Evolutionary conservation across 2,329 filamentous ascomycete genomes (phyloP).

Genomic region (Anthostomella pinea): DNA sequence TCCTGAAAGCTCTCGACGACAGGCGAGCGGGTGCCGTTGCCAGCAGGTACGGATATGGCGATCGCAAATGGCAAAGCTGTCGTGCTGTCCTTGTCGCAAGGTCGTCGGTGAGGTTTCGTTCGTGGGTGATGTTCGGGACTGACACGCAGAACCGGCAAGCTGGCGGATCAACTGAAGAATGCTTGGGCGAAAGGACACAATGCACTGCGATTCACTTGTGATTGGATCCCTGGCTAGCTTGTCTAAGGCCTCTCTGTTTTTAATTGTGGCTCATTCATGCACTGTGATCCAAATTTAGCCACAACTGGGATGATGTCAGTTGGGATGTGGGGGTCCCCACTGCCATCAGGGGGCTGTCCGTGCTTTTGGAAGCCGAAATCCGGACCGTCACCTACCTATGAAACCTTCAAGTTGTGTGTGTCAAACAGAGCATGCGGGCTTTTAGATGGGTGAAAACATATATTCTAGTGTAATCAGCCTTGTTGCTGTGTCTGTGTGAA

Average conservation of each 20-base stretch:
- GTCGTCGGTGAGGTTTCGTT: slow-evolving; percentile 4
- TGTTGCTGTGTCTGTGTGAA: no score
- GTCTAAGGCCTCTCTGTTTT: no score
- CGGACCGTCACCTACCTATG: no score
- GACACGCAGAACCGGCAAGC: slow-evolving; percentile 4
- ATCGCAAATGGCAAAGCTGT: not conserved
- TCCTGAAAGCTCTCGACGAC: slow-evolving; percentile 16
- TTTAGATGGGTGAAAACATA: no score
- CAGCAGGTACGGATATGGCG: no score
- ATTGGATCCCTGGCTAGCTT: slow-evolving; percentile 32
- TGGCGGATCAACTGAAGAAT: slow-evolving; percentile 10
- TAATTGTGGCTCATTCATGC: no score
- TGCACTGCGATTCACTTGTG: slow-evolving; percentile 38
- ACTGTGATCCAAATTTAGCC: slow-evolving; percentile 23
- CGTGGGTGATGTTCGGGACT: not conserved
- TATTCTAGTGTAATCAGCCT: no score
- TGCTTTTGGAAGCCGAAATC: no score
- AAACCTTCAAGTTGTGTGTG: no score
- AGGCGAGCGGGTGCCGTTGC: not conserved
- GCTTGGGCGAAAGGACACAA: slow-evolving; percentile 39
- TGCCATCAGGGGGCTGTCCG: no score
- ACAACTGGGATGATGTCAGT: slow-evolving; percentile 5
- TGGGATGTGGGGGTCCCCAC: no score
- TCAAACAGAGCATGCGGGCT: no score
- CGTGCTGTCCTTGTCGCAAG: slow-evolving; percentile 7